Evolutionary conservation across 441 rosid species (phyloP).

Genomic region (Cnidoscolus chayamansa): DNA sequence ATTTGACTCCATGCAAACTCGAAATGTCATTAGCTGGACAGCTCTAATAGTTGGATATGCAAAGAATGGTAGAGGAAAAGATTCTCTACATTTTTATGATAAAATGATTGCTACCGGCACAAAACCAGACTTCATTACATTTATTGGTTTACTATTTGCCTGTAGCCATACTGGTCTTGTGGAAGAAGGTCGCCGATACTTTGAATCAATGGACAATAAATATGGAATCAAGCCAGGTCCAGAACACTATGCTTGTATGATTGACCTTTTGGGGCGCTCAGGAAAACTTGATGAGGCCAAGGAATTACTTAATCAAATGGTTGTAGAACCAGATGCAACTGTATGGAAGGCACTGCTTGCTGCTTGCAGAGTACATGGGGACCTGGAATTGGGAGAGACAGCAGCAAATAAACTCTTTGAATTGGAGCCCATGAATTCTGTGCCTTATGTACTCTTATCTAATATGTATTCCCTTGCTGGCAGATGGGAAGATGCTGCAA

Average conservation of each 20-base stretch:
- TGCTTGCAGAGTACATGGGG: constrained; percentile 66
- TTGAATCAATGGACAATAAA: constrained; percentile 57
- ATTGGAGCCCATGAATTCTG: constrained; percentile 63
- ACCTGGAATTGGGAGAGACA: constrained; percentile 64
- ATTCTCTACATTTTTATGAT: constrained; percentile 50
- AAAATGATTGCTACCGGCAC: constrained; percentile 56
- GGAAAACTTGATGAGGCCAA: constrained; percentile 67
- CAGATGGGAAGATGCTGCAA: constrained; percentile 73
- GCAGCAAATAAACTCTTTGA: constrained; percentile 67
- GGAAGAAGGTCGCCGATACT: constrained; percentile 49
- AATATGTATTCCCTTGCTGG: constrained; percentile 62
- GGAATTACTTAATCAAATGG: constrained; percentile 59
- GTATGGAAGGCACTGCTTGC: constrained; percentile 75
- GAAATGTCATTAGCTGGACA: constrained; percentile 78
- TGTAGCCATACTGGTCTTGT: constrained; percentile 80
- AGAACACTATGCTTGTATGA: constrained; percentile 84
- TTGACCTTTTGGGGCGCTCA: constrained; percentile 76
- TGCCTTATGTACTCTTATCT: constrained; percentile 70
- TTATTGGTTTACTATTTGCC: constrained; percentile 82
- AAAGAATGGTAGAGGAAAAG: constrained; percentile 73
- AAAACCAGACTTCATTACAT: constrained; percentile 70
- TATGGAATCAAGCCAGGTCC: constrained; percentile 71
- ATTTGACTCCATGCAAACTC: constrained; percentile 51
- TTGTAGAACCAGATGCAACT: constrained; percentile 67
- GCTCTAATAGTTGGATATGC: constrained; percentile 83